phyloP scores from a whole-genome alignment of 805 yeast species.

The Starmerella vitae region DNA sequence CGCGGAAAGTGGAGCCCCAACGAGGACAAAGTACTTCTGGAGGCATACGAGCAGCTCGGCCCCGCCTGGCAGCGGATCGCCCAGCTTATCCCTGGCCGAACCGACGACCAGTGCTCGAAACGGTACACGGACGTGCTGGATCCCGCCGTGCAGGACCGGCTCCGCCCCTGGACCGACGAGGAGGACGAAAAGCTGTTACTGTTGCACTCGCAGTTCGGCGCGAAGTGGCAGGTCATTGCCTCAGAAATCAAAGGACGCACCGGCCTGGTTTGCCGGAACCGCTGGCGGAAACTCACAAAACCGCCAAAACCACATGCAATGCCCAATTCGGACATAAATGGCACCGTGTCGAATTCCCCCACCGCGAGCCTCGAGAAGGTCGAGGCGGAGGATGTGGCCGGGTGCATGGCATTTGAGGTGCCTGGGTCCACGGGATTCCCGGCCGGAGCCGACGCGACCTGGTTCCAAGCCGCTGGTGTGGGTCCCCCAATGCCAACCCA shows the following conservation, averaged over 20 bases:
- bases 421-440: slow-evolving; percentile 17
- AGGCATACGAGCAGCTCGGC: slow-evolving; percentile 56
- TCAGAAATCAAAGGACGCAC: slow-evolving; percentile 64
- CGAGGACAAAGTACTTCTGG: slow-evolving; percentile 56
- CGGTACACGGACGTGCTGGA: slow-evolving; percentile 78
- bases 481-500: background rate
- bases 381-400: background rate
- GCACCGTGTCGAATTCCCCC: background rate
- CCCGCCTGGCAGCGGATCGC: slow-evolving; percentile 81
- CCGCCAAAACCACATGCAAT: slow-evolving; percentile 22
- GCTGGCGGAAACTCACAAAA: slow-evolving; percentile 76
- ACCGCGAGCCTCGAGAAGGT: background rate
- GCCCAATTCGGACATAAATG: background rate
- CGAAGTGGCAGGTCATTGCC: slow-evolving; percentile 80
- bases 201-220: slow-evolving; percentile 58
- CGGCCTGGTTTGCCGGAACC: slow-evolving; percentile 74
- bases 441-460: slow-evolving; percentile 18
- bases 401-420: slow-evolving; percentile 8
- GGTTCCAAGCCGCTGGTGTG: slow-evolving; percentile 7
- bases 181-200: slow-evolving; percentile 64
- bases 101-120: slow-evolving; percentile 91
- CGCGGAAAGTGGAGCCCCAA: slow-evolving; percentile 79
- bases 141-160: slow-evolving; percentile 62
- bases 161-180: slow-evolving; percentile 63
- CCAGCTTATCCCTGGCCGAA: slow-evolving; percentile 61